These are phyloP conservation scores for Sarocladium brachiariae DNA, from an alignment of 2,329 filamentous ascomycete species.

Conservation along the genomic window DNA sequence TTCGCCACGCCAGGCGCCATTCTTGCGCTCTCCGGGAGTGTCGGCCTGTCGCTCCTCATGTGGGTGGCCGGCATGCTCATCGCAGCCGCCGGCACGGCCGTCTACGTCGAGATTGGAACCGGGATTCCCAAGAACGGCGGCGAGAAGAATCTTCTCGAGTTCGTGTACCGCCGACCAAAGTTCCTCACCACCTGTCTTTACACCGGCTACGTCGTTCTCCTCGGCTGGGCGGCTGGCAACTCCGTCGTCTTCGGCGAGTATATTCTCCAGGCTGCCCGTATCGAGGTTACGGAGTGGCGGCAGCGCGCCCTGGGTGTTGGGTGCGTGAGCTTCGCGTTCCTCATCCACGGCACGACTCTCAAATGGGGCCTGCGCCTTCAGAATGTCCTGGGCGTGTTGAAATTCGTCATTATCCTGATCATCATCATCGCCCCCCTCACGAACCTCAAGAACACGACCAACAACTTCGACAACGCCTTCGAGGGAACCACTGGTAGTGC, in stretches of 20 bases:
- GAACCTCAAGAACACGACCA: constrained; percentile 51
- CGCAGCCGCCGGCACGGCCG: constrained; percentile 53
- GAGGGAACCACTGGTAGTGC: constrained; percentile 58
- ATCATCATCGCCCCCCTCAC: constrained; percentile 58
- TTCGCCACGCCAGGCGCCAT: constrained; percentile 57
- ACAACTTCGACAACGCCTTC: constrained; percentile 59
- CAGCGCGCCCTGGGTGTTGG: constrained; percentile 60
- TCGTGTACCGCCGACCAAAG: constrained; percentile 51
- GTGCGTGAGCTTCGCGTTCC: constrained; percentile 57
- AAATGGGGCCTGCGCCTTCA: constrained; percentile 63
- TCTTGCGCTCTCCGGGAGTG: constrained; percentile 48
- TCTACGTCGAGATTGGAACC: constrained; percentile 61
- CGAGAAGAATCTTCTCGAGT: constrained; percentile 63
- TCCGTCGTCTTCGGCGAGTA: constrained; percentile 66
- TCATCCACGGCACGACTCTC: constrained; percentile 57
- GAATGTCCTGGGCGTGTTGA: constrained; percentile 58
- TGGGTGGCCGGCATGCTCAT: constrained; percentile 59
- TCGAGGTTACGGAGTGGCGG: constrained; percentile 59
- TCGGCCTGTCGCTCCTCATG: constrained; percentile 56
- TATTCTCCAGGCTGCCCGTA: constrained; percentile 57
- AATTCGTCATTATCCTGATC: constrained; percentile 58
- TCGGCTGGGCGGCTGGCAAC: constrained; percentile 61
- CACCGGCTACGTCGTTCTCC: constrained; percentile 53
- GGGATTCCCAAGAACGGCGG: constrained; percentile 58
- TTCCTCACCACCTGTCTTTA: constrained; percentile 57